Evolutionary conservation across 345 rosid species (phyloP).

Genomic region (Sonneratia alba): DNA sequence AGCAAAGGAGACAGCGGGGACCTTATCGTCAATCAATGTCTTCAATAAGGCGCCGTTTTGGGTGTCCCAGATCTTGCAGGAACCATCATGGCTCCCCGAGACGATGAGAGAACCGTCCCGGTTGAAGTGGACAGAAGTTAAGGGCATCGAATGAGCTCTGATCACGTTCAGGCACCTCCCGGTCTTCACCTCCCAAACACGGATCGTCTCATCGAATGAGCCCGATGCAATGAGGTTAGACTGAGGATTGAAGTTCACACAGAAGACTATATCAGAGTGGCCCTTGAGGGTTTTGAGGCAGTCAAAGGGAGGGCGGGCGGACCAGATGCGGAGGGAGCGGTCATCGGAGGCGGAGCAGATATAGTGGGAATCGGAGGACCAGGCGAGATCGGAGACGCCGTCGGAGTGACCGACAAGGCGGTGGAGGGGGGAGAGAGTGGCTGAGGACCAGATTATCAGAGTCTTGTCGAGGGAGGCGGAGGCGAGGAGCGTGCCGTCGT

Average conservation of each 20-base stretch:
- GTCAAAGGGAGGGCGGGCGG: slow-evolving; percentile 70
- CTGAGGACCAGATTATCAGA: slow-evolving; percentile 65
- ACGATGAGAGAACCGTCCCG: slow-evolving; percentile 91
- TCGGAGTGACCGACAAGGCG: slow-evolving; percentile 68
- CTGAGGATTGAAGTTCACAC: slow-evolving; percentile 86
- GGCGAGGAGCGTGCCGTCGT: slow-evolving; percentile 78
- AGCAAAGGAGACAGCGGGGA: slow-evolving; percentile 73
- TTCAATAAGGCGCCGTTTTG: slow-evolving; percentile 63
- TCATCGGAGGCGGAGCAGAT: slow-evolving; percentile 97
- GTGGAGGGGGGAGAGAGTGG: slow-evolving; percentile 44
- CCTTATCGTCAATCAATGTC: slow-evolving; percentile 65
- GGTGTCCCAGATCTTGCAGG: slow-evolving; percentile 93
- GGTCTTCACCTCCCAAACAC: slow-evolving; percentile 92
- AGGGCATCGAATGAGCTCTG: slow-evolving; percentile 71
- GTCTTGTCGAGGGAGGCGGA: slow-evolving; percentile 84
- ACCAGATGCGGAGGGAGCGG: slow-evolving; percentile 91
- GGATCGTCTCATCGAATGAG: slow-evolving; percentile 74
- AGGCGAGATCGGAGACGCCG: slow-evolving; percentile 79
- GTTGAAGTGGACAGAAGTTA: slow-evolving; percentile 75
- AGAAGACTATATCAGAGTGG: slow-evolving; percentile 69
- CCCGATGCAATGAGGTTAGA: slow-evolving; percentile 81
- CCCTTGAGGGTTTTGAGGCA: slow-evolving; percentile 77
- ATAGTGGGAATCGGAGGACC: slow-evolving; percentile 95
- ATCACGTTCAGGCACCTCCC: slow-evolving; percentile 57
- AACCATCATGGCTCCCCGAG: slow-evolving; percentile 79